phyloP scores from a whole-genome alignment of 352 stramenopile genomes.

The Pythium pyrilobum region DNA sequence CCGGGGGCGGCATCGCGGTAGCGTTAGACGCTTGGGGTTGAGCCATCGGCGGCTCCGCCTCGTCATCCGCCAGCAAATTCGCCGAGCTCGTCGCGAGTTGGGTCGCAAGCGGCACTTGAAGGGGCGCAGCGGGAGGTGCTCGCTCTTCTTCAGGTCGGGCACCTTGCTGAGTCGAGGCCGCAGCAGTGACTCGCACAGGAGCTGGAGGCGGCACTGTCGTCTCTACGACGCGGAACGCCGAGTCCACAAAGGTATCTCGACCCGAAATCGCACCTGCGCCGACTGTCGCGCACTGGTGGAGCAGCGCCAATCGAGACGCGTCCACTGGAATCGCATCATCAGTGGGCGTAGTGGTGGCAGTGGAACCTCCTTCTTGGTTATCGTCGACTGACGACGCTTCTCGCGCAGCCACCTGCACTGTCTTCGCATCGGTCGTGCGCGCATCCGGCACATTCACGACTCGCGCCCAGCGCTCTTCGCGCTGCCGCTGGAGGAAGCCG shows the following conservation, averaged over 20 bases:
- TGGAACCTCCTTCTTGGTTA: conserved; percentile 25
- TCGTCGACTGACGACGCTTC: background rate
- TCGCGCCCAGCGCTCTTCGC: conserved; percentile 57
- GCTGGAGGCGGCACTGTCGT: conserved; percentile 1
- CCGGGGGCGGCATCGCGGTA: conserved; percentile 15
- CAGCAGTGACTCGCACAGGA: conserved; percentile 1
- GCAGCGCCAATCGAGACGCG: conserved; percentile 37
- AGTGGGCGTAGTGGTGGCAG: background rate
- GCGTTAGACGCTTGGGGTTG: background rate
- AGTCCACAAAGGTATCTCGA: conserved; percentile 46
- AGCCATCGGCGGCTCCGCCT: background rate
- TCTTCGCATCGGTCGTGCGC: background rate
- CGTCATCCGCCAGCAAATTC: background rate
- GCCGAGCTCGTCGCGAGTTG: background rate
- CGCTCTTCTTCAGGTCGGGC: too few relatives aligned
- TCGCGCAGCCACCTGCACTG: background rate
- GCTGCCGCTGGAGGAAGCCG: conserved; percentile 48
- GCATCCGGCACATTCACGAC: conserved; percentile 42
- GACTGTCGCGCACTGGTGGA: conserved; percentile 74
- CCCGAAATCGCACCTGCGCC: conserved; percentile 27
- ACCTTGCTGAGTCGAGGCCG: too few relatives aligned
- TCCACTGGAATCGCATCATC: conserved; percentile 41
- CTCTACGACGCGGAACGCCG: conserved; percentile 26
- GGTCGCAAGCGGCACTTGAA: background rate
- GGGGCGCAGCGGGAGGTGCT: background rate